phyloP scores from a whole-genome alignment of 768 basidiomycete genomes.

The Psilocybe azurescens region DNA sequence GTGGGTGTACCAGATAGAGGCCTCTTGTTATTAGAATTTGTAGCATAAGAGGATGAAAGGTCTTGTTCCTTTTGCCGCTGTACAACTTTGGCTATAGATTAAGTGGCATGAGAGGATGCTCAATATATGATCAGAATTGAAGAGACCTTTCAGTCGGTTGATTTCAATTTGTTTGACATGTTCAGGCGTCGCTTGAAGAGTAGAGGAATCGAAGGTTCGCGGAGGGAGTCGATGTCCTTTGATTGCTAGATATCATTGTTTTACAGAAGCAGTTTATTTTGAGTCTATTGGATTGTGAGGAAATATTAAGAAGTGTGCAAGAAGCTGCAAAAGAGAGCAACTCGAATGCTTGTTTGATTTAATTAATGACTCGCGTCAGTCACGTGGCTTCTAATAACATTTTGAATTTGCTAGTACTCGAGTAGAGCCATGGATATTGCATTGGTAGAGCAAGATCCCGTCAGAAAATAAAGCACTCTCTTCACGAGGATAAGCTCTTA shows the following conservation, averaged over 20 bases:
- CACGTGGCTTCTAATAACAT: too few species aligned
- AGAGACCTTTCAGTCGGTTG: constrained; percentile 75
- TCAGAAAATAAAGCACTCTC: too few species aligned
- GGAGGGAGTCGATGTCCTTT: constrained; percentile 44
- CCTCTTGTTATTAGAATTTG: constrained; percentile 79
- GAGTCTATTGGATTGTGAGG: too few species aligned
- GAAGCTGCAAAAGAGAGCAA: too few species aligned
- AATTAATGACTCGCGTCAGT: too few species aligned
- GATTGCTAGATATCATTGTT: constrained; percentile 28
- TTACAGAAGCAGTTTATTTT: too few species aligned
- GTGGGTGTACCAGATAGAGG: constrained; percentile 63
- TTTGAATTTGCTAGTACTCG: too few species aligned
- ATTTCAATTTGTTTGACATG: constrained; percentile 76
- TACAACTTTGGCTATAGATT: constrained; percentile 67
- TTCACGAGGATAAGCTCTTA: too few species aligned
- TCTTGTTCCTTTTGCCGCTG: constrained; percentile 71
- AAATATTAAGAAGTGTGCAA: too few species aligned
- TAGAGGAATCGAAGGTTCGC: constrained; percentile 19
- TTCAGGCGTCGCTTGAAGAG: constrained; percentile 55
- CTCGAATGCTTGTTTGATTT: too few species aligned
- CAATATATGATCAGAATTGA: neutral
- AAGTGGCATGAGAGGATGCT: neutral
- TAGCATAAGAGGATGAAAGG: constrained; percentile 45
- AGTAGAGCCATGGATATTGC: too few species aligned
- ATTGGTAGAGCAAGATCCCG: too few species aligned